Evolutionary conservation across 768 basidiomycete genomes (phyloP).

Genomic region (Mycena metata): DNA sequence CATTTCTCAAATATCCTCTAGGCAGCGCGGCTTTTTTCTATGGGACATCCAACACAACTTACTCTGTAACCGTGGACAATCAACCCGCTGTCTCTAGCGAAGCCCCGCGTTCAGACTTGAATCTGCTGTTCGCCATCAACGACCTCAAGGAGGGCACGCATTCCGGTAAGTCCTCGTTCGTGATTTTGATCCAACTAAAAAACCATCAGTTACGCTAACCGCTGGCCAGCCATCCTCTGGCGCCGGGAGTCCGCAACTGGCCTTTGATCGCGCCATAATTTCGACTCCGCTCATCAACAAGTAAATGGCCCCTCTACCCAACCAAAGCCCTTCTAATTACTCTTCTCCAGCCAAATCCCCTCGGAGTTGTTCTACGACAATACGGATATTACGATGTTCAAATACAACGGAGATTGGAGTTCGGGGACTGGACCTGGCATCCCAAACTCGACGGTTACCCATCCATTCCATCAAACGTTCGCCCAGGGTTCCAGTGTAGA

Average conservation of each 20-base stretch:
- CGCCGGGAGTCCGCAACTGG: background rate
- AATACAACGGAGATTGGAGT: background rate
- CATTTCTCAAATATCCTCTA: background rate
- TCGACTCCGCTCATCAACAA: too few relatives aligned
- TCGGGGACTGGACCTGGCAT: background rate
- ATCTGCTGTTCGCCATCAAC: background rate
- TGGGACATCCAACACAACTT: conserved; percentile 9
- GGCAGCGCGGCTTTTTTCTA: conserved; percentile 11
- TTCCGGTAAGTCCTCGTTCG: background rate
- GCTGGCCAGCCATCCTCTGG: background rate
- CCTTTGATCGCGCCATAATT: conserved; percentile 11
- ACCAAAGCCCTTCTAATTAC: too few relatives aligned
- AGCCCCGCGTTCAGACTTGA: background rate
- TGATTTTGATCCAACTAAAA: background rate
- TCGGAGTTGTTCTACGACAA: conserved; percentile 16
- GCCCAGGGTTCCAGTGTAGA: background rate
- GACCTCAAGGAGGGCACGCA: background rate
- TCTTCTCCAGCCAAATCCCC: background rate
- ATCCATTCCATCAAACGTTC: background rate
- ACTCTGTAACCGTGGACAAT: background rate
- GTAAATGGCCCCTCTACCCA: background rate
- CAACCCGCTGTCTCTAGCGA: too few relatives aligned
- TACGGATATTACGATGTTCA: background rate
- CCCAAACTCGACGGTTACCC: conserved; percentile 12
- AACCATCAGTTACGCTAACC: background rate